Evolutionary conservation across 1,284 basidiomycete species (phyloP), one percentile per base, ranked within the genome.

Genomic region (Xerocomus minutiporus): DNA sequence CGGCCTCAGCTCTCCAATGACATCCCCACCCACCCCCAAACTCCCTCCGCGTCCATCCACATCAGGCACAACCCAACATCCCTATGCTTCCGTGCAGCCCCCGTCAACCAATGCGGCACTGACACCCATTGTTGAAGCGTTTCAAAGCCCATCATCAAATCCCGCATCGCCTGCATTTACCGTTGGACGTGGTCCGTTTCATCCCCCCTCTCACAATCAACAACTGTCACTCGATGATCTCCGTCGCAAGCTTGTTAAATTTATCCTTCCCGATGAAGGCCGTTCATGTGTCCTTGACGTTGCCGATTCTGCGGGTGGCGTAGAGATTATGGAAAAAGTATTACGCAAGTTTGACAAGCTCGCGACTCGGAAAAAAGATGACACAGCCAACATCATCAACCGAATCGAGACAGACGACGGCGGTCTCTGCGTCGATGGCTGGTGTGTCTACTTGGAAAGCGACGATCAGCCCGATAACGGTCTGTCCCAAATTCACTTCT

Each of bases 341-440:
- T 73, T 97, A 55, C 89, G 83, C 67, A 97, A 97, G 70, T 90
- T 94, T 62, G 84, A 84, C 48, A 94, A 93, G 68, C 75, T 84
- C 25, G 74, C 74, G 28, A 57, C 70, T 4, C 78, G 77, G 61
- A 74, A 68, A 54, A 72, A 77, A 38, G 78, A 79, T 5, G 75
- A 63, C 5, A 1, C 76, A 3, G 77, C 78, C 40, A 74, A 74
- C 34, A 67, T 68, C 49, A 65, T 74, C 50, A 82, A 80, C 52
- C 73, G 76, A 38, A 74, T 78, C 17, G 79, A 80, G 51, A 80
- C 77, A 0, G 81, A 81, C 17, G 82, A 83, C 28, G 83, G 83
- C 2, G 84, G 82, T 1, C 73, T 95, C 13, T 81, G 80, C 51
- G 84, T 94, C 3, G 91, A 95, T 58, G 92, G 92, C 0, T 97